phyloP scores from a whole-genome alignment of 2,329 filamentous ascomycete species.

The Colletotrichum cereale region DNA sequence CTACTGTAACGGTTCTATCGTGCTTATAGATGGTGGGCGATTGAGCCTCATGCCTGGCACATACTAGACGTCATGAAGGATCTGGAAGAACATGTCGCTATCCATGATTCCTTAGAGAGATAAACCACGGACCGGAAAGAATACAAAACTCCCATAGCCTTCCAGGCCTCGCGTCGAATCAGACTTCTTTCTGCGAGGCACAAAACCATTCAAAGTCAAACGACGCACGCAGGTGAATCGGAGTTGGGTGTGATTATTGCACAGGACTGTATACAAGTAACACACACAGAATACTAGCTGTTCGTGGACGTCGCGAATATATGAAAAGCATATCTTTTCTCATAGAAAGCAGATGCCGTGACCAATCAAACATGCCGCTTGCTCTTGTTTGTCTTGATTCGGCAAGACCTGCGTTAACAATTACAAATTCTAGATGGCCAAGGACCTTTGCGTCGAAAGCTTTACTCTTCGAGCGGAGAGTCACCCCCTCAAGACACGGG shows the following conservation, averaged over 20 bases:
- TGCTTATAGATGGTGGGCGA: conserved; percentile 74
- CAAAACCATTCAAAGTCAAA: not conserved
- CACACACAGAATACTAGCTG: not conserved
- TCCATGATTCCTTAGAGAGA: too few relatives aligned
- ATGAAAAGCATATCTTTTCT: too few relatives aligned
- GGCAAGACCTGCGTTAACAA: not conserved
- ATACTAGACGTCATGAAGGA: conserved; percentile 53
- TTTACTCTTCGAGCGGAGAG: not conserved
- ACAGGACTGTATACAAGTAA: not conserved
- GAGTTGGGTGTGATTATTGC: not conserved
- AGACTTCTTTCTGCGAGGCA: too few relatives aligned
- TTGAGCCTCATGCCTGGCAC: conserved; percentile 67
- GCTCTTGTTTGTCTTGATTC: not conserved
- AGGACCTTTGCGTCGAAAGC: not conserved
- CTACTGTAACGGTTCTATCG: conserved; percentile 73
- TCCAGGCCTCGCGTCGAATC: too few relatives aligned
- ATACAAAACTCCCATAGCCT: not conserved
- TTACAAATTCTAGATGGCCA: not conserved
- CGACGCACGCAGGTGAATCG: not conserved
- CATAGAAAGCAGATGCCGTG: not conserved
- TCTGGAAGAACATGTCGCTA: too few relatives aligned
- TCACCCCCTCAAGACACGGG: not conserved
- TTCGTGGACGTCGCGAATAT: not conserved
- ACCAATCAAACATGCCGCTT: not conserved
- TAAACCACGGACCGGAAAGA: too few relatives aligned